Evolutionary conservation across 2,329 filamentous ascomycete species (phyloP).

Genomic region (Dendryphion nanum): DNA sequence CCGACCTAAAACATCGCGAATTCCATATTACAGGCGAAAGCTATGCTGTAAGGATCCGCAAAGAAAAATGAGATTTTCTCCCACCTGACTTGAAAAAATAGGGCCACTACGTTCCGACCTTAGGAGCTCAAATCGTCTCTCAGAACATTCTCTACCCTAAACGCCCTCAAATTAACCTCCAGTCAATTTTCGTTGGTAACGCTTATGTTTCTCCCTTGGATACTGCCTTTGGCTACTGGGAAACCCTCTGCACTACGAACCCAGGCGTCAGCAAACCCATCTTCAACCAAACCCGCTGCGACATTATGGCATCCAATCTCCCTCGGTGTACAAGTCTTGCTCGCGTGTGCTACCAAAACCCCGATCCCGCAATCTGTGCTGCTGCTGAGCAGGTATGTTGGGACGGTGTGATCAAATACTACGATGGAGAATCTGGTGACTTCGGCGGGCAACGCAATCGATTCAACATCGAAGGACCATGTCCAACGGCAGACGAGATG

Average conservation of each 20-base stretch:
- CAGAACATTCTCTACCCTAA: slow-evolving; percentile 45
- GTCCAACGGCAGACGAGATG: slow-evolving; percentile 35
- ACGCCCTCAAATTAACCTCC: slow-evolving; percentile 42
- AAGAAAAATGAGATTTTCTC: background rate
- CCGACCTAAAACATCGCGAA: slow-evolving; percentile 35
- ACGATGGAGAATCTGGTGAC: slow-evolving; percentile 41
- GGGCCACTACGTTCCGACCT: slow-evolving; percentile 50
- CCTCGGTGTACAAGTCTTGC: slow-evolving; percentile 47
- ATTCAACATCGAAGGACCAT: slow-evolving; percentile 45
- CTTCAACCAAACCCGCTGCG: slow-evolving; percentile 48
- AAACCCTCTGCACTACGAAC: slow-evolving; percentile 49
- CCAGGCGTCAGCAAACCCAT: slow-evolving; percentile 43
- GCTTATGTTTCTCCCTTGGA: slow-evolving; percentile 46
- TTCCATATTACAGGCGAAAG: slow-evolving; percentile 52
- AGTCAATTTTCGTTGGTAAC: slow-evolving; percentile 49
- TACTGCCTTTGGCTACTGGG: slow-evolving; percentile 45
- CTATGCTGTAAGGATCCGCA: slow-evolving; percentile 41
- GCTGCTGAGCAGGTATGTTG: slow-evolving; percentile 39
- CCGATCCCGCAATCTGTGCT: slow-evolving; percentile 43
- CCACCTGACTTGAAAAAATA: slow-evolving; percentile 3
- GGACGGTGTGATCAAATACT: slow-evolving; percentile 40
- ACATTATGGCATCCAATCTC: slow-evolving; percentile 46
- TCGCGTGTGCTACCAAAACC: slow-evolving; percentile 40
- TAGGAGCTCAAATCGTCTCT: slow-evolving; percentile 44
- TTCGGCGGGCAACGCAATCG: slow-evolving; percentile 40